These are phyloP conservation scores for Aspergillus versicolor DNA, from an alignment of 2,329 filamentous ascomycete species.

Conservation along the genomic window DNA sequence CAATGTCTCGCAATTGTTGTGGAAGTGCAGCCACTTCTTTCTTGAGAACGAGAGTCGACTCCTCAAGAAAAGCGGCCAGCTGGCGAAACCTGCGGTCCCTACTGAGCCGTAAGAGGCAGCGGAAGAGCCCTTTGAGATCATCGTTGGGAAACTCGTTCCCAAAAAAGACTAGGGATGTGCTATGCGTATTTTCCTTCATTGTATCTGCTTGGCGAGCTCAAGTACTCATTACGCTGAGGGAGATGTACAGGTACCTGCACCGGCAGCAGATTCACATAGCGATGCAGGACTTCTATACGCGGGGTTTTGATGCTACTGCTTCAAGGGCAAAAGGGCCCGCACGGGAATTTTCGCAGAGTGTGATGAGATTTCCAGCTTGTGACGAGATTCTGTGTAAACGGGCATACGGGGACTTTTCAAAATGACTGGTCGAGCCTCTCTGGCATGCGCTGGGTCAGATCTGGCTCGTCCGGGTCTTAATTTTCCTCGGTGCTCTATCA, in stretches of 20 bases:
- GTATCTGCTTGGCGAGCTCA: not conserved
- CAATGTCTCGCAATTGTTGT: conserved; percentile 11
- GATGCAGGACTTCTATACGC: not conserved
- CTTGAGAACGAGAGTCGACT: conserved; percentile 40
- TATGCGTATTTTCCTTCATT: conserved; percentile 26
- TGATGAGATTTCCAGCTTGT: not conserved
- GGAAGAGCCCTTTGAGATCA: conserved; percentile 42
- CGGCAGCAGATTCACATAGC: not conserved
- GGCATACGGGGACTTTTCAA: conserved; percentile 10
- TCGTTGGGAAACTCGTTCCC: conserved; percentile 52
- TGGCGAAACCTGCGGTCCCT: conserved; percentile 38
- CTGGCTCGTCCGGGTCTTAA: not conserved
- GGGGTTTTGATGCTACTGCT: conserved; percentile 9
- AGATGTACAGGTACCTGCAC: not conserved
- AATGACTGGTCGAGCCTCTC: not conserved
- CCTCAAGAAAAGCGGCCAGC: conserved; percentile 44
- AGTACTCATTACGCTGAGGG: not conserved
- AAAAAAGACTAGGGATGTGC: conserved; percentile 40
- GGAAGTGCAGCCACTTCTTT: conserved; percentile 38
- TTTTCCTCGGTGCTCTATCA: not conserved
- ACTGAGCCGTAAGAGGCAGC: conserved; percentile 40
- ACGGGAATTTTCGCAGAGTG: conserved; percentile 5
- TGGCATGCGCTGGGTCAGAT: not conserved
- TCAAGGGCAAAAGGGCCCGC: not conserved
- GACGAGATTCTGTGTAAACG: not conserved